These are phyloP conservation scores for Pyricularia sp. DNA, from an alignment of 2,329 filamentous ascomycete species.

Conservation along the genomic window DNA sequence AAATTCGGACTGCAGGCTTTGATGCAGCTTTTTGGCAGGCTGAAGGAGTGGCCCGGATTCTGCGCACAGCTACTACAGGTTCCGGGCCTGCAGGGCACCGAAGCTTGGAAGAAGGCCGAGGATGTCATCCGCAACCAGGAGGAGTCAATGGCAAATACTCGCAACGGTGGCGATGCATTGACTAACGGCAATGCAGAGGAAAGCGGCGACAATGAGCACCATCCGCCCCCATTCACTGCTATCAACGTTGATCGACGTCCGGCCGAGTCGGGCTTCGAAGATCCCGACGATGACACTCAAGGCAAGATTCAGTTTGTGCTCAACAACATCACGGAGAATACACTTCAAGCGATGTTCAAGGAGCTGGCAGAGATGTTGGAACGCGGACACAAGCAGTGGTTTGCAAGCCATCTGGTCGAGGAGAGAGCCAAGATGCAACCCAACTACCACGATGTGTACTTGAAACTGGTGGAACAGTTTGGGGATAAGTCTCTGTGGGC, in stretches of 20 bases:
- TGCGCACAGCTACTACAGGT: constrained; percentile 79
- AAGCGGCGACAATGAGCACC: constrained; percentile 44
- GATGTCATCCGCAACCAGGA: constrained; percentile 65
- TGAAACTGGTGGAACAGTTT: constrained; percentile 79
- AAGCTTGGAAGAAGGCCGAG: constrained; percentile 74
- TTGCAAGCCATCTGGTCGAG: constrained; percentile 88
- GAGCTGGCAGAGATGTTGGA: constrained; percentile 74
- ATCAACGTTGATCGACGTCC: constrained; percentile 66
- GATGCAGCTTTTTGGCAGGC: constrained; percentile 73
- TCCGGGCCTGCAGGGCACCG: constrained; percentile 71
- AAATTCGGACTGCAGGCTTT: constrained; percentile 95
- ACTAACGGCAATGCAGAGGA: constrained; percentile 67
- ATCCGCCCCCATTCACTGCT: constrained; percentile 64
- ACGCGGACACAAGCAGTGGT: constrained; percentile 86
- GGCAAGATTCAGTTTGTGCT: constrained; percentile 93
- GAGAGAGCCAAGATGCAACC: constrained; percentile 95
- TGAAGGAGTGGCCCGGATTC: constrained; percentile 92
- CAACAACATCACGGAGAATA: constrained; percentile 91
- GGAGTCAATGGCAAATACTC: constrained; percentile 47
- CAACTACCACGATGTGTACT: constrained; percentile 89
- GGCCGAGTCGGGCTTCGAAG: constrained; percentile 58
- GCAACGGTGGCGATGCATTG: constrained; percentile 44
- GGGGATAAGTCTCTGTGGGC: constrained; percentile 71
- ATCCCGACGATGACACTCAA: constrained; percentile 75
- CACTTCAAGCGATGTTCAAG: constrained; percentile 72